These are phyloP conservation scores for Aspergillus transmontanensis DNA, from an alignment of 2,329 filamentous ascomycete species.

Conservation along the genomic window DNA sequence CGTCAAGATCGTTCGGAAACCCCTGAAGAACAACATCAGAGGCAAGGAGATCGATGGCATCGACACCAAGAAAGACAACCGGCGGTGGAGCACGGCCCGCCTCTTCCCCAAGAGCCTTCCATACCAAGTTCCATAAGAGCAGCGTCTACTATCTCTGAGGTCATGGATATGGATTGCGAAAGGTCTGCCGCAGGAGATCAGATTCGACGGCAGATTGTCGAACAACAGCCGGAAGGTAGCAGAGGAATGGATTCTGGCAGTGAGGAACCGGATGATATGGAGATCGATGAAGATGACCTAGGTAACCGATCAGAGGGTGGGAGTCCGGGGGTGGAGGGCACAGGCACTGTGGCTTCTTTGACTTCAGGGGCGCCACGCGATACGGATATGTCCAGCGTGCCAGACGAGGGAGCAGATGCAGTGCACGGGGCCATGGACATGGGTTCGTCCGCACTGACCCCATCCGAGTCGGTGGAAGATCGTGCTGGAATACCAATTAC, in stretches of 20 bases:
- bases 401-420: background rate
- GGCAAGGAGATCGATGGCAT: background rate
- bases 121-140: background rate
- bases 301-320: background rate
- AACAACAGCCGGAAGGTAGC: background rate
- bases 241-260: background rate
- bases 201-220: background rate
- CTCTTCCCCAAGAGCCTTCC: background rate
- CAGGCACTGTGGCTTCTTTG: background rate
- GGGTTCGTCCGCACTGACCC: background rate
- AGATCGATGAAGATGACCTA: background rate
- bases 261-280: background rate
- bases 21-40: background rate
- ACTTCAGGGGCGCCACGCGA: background rate
- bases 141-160: background rate
- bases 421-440: background rate
- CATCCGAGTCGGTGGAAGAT: background rate
- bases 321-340: background rate
- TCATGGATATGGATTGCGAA: background rate
- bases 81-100: background rate
- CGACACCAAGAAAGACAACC: background rate
- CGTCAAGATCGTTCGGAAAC: background rate
- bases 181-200: background rate
- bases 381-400: background rate
- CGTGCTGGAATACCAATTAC: background rate